Evolutionary conservation across 305 asterid genomes (phyloP), one percentile per base, ranked within the genome.

Genomic region (Andrographis paniculata): DNA sequence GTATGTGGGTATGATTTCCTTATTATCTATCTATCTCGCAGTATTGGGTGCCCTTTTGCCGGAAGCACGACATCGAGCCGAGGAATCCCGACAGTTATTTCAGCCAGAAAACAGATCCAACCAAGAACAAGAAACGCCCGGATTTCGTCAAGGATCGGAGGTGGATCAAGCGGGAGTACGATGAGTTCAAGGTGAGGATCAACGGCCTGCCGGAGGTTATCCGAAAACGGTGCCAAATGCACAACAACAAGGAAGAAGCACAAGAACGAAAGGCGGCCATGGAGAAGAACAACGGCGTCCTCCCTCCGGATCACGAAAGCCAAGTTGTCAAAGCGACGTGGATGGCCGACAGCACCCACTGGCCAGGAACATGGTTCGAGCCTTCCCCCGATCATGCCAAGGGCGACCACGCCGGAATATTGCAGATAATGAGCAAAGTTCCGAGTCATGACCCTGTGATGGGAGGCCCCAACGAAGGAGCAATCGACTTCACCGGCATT

Each of bases 331-430:
- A 68, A 39, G 99, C 95, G 1, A 91, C 99, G 9, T 91, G 96
- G 96, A 87, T 91, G 96, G 93, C 94, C 1, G 96, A 91, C 22
- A 94, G 94, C 21, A 91, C 99, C 4, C 96, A 87, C 42, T 91
- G 96, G 96, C 96, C 96, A 0, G 94, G 96, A 16, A 87, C 95
- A 18, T 91, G 99, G 99, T 77, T 15, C 55, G 43, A 49, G 6
- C 69, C 93, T 6, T 48, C 53, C 5, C 63, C 85, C 10, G 95
- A 91, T 52, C 99, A 91, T 45, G 52, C 65, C 10, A 91, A 87
- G 74, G 91, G 99, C 43, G 99, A 91, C 40, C 99, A 91, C 53
- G 87, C 95, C 10, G 96, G 96, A 19, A 91, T 91, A 58, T 40
- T 91, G 45, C 99, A 88, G 91, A 77, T 91, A 70, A 87, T 91